Conservation (phyloP, 768 basidiomycete genomes). For the Tricholoma saponaceum region DNA sequence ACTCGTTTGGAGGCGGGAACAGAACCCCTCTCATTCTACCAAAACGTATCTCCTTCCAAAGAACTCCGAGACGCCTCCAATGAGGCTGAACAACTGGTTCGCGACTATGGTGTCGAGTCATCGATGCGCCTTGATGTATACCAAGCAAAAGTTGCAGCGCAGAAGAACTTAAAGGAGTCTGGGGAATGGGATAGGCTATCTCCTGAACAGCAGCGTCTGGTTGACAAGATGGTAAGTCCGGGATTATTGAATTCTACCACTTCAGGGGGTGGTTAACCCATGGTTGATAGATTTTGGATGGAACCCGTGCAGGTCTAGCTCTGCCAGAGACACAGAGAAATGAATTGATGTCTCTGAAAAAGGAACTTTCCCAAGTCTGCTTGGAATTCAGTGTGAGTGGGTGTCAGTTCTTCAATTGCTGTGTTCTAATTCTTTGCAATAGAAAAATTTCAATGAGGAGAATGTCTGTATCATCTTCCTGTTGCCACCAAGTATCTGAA, state of each 20-base stretch:
- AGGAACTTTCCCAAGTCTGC: conserved; percentile 71
- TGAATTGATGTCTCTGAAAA: conserved; percentile 59
- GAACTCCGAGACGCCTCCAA: conserved; percentile 81
- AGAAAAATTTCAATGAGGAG: conserved; percentile 92
- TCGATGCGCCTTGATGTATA: conserved; percentile 83
- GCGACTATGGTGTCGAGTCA: conserved; percentile 70
- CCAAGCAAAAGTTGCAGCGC: conserved; percentile 64
- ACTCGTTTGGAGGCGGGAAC: conserved; percentile 43
- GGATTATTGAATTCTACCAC: background rate
- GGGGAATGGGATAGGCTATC: conserved; percentile 60
- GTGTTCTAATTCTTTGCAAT: background rate
- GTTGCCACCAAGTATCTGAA: background rate
- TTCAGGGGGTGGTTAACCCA: background rate
- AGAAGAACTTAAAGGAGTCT: conserved; percentile 61
- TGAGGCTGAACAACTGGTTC: conserved; percentile 63
- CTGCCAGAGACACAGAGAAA: conserved; percentile 61
- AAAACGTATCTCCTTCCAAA: conserved; percentile 73
- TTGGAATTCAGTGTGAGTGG: conserved; percentile 71
- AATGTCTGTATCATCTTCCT: conserved; percentile 39
- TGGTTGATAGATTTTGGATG: conserved; percentile 54
- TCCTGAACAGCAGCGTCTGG: conserved; percentile 68
- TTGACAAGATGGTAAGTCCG: conserved; percentile 63
- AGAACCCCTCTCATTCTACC: conserved; percentile 74
- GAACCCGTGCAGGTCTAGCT: conserved; percentile 74
- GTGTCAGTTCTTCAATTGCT: background rate